Evolutionary conservation across 805 yeast species (phyloP), one percentile per base, ranked within the genome.

Genomic region (Saccharomycopsis microspora): DNA sequence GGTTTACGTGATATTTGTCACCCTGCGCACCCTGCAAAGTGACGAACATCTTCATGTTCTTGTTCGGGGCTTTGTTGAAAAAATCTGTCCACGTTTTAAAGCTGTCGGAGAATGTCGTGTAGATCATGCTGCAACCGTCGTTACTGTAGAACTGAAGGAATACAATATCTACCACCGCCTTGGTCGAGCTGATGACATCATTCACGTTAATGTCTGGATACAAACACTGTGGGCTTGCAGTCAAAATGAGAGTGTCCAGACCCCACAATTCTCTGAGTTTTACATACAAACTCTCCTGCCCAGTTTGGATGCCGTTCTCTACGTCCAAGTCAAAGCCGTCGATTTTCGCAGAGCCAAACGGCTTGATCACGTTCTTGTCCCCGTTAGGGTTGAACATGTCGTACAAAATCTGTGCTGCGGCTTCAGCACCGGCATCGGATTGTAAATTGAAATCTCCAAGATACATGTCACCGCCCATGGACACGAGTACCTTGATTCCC

Each of bases 361-460:
- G 39, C 31, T 48, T 51, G 4, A 37, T 37, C 10, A 48, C 52
- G 11, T 42, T 41, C 5, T 41, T n/a, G 37, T 85, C 88, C 49
- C 52, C 76, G 49, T 78, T 34, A 19, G 47, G 47, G 35, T 50
- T 44, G 57, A 84, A 76, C 44, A 75, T 75, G 54, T 78, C 67
- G 74, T 85, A 82, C 39, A 81, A 60, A 41, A 78, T 64, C 31
- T 66, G 70, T 5, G 83, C 89, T 57, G 77, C 79, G 2, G 59
- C 59, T 56, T 73, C 76, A 42, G 86, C 96, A 61, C 85, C 90
- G 54, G 78, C 67, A 60, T 87, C 95, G 52, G 78, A 72, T 56
- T 83, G 81, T 60, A 88, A 86, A 1, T 96, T 96, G 60, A 89
- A 96, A 31, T 85, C 81, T 57, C 95, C 95, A 6, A 10, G 5